Evolutionary conservation across 805 yeast species (phyloP).

Genomic region (Schizosaccharomyces pombe): DNA sequence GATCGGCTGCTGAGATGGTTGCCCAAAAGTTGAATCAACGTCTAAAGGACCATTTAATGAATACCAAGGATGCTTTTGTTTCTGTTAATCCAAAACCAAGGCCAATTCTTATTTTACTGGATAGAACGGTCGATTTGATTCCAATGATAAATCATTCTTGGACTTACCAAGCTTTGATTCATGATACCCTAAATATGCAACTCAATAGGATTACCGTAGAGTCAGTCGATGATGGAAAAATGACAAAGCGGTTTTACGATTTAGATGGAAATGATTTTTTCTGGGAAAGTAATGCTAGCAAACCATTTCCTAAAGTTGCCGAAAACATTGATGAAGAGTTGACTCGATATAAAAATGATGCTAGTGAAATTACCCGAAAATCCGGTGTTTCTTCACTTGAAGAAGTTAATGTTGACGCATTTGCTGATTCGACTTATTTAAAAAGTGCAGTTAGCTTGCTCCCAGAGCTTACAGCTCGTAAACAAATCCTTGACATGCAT

Average conservation of each 20-base stretch:
- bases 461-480: slow-evolving; percentile 78
- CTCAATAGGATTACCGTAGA: slow-evolving; percentile 57
- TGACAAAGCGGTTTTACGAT: slow-evolving; percentile 37
- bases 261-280: slow-evolving; percentile 77
- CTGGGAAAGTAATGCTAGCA: slow-evolving; percentile 61
- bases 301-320: slow-evolving; percentile 97
- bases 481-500: slow-evolving; percentile 78
- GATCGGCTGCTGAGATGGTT: slow-evolving; percentile 88
- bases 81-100: slow-evolving; percentile 15
- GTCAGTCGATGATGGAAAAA: slow-evolving; percentile 17
- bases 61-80: slow-evolving; percentile 22
- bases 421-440: slow-evolving; percentile 19
- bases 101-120: slow-evolving; percentile 59
- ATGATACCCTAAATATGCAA: slow-evolving; percentile 65
- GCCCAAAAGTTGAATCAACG: slow-evolving; percentile 68
- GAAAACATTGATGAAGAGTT: slow-evolving; percentile 79
- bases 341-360: slow-evolving; percentile 61
- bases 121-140: slow-evolving; percentile 71
- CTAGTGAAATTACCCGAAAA: slow-evolving; percentile 57
- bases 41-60: slow-evolving; percentile 65
- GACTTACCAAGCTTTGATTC: slow-evolving; percentile 91
- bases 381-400: slow-evolving; percentile 50
- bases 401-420: slow-evolving; percentile 31
- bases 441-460: slow-evolving; percentile 62
- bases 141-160: slow-evolving; percentile 93